Evolutionary conservation across 2,329 filamentous ascomycete genomes (phyloP).

Genomic region (Beauveria medogensis): DNA sequence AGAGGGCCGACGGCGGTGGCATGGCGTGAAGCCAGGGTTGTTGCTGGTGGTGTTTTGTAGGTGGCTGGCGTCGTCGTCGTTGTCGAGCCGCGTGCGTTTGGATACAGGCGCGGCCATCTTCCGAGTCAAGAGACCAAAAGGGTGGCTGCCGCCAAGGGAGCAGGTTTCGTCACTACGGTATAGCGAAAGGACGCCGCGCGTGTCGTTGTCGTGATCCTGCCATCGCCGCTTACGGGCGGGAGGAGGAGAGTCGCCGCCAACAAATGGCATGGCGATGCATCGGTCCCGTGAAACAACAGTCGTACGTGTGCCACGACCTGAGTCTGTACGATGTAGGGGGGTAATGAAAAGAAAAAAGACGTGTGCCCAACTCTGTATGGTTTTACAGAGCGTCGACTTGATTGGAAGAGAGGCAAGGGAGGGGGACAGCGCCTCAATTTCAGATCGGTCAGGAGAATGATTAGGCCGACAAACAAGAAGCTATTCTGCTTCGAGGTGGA

Average conservation of each 20-base stretch:
- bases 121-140: not conserved
- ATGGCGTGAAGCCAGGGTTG: not conserved
- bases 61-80: not conserved
- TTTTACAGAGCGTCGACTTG: not conserved
- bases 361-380: too few relatives aligned
- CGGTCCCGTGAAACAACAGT: not conserved
- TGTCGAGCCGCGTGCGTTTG: conserved; percentile 2
- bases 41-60: not conserved
- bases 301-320: not conserved
- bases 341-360: not conserved
- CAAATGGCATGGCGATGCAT: conserved; percentile 10
- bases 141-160: not conserved
- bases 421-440: not conserved
- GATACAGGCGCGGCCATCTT: conserved; percentile 5
- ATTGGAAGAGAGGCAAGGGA: not conserved
- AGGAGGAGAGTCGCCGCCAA: conserved; percentile 7
- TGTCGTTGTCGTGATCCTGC: conserved; percentile 2
- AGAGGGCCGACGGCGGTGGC: not conserved
- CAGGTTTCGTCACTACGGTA: not conserved
- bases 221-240: conserved; percentile 11
- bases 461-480: not conserved
- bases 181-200: not conserved
- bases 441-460: conserved; percentile 5
- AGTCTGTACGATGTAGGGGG: not conserved
- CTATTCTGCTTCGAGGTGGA: not conserved